Evolutionary conservation across 441 rosid genomes (phyloP).

Genomic region (Pelargonium australe): DNA sequence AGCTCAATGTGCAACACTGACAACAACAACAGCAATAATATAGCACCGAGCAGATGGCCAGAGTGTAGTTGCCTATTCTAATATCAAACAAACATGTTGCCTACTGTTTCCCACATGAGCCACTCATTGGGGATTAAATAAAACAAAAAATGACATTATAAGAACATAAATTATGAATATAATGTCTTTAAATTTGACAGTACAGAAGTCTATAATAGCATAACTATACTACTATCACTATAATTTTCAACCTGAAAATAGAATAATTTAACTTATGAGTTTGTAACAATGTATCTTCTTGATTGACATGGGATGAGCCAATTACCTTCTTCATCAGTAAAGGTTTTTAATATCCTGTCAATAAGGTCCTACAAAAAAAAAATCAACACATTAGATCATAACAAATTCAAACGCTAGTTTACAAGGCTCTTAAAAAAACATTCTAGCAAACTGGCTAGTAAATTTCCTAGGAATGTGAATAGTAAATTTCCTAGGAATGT

Average conservation of each 20-base stretch:
- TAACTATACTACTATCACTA: neutral
- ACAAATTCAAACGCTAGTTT: constrained; percentile 3
- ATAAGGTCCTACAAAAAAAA: constrained; percentile 72
- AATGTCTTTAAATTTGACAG: neutral
- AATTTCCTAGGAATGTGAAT: neutral
- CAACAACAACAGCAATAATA: too few species aligned
- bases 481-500: neutral
- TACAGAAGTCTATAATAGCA: neutral
- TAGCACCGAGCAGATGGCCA: too few species aligned
- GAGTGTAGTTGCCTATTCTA: too few species aligned
- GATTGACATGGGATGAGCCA: constrained; percentile 4
- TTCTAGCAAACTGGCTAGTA: neutral
- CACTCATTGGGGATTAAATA: neutral
- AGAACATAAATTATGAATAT: neutral
- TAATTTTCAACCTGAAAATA: neutral
- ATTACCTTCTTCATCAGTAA: constrained; percentile 76
- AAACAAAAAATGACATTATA: too few species aligned
- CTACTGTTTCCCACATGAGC: neutral
- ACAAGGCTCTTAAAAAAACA: neutral
- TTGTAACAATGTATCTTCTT: neutral
- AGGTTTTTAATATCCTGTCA: constrained; percentile 59
- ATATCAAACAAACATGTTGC: neutral
- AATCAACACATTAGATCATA: constrained; percentile 12
- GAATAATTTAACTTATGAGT: neutral
- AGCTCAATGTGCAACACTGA: too few species aligned